These are phyloP conservation scores for Aspergillus brasiliensis DNA, from an alignment of 2,329 filamentous ascomycete species.

Conservation along the genomic window DNA sequence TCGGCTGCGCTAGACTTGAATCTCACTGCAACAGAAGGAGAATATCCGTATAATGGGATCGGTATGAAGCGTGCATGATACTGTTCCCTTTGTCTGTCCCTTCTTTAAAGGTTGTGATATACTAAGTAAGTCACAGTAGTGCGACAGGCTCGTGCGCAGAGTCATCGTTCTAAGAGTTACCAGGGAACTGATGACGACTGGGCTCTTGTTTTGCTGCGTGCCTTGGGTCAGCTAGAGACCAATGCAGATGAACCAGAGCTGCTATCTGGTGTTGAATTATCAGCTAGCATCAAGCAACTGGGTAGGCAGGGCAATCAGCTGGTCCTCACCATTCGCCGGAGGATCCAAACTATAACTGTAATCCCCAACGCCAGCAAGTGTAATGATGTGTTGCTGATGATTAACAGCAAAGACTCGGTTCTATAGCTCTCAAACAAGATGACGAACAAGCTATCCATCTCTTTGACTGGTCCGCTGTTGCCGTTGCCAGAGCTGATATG, in stretches of 20 bases:
- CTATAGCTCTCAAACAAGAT: constrained; percentile 54
- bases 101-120: not conserved
- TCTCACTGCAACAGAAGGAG: constrained; percentile 61
- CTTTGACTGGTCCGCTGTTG: constrained; percentile 59
- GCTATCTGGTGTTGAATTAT: constrained; percentile 34
- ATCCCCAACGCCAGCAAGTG: not conserved
- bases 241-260: constrained; percentile 19
- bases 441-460: constrained; percentile 58
- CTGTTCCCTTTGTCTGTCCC: not conserved
- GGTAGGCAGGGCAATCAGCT: constrained; percentile 38
- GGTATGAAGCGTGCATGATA: constrained; percentile 35
- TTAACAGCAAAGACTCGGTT: constrained; percentile 55
- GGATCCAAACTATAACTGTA: constrained; percentile 53
- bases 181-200: constrained; percentile 48
- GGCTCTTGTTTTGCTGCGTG: constrained; percentile 37
- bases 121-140: constrained; percentile 37
- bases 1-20: constrained; percentile 53
- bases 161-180: constrained; percentile 46
- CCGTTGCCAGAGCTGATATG: constrained; percentile 46
- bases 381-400: constrained; percentile 17
- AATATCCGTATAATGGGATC: constrained; percentile 54
- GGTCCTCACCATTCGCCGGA: constrained; percentile 45
- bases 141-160: constrained; percentile 37
- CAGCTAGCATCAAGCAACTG: constrained; percentile 28
- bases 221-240: constrained; percentile 34